Evolutionary conservation across 163 green algal species (phyloP), one percentile per base, ranked within the genome.

Genomic region (Chlorella variabilis): DNA sequence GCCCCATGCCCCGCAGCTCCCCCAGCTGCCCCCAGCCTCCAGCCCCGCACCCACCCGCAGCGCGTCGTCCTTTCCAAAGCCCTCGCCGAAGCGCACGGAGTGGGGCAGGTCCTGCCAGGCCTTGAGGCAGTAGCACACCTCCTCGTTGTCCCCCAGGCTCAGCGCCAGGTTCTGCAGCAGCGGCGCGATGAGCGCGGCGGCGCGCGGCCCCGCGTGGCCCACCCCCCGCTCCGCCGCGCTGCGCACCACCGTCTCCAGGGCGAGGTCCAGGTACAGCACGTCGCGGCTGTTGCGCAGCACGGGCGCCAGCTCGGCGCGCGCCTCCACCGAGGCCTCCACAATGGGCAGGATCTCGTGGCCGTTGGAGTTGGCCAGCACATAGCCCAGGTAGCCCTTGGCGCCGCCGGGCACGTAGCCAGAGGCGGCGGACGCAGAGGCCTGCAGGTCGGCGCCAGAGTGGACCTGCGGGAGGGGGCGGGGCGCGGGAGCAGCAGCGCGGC

Each of bases 111-210:
- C 90, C 75, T 92, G 82, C 92, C 92, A 96, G 17, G 91, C 93
- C 86, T 97, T 96, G 21, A 98, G 87, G 90, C 94, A 98, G 90
- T 95, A 98, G 88, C 91, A 87, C 59, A 97, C 78, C 90, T 98
- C 96, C 88, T 97, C 95, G 81, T 98, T 98, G 87, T 98, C 88
- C 4, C 90, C 92, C 56, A 91, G 80, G 61, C 89, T 95, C n/a
- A 99, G 91, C 27, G 88, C 90, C 83, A 98, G 91, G 90, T 98
- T 98, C 88, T 98, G 93, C 73, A 98, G 91, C 80, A 98, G 90
- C 33, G 95, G 95, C 11, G 74, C 89, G 77, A 98, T 92, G 45
- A 98, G 91, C 17, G 92, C 86, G 45, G 92, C 89, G 18, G 91
- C 92, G 56, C 84, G 89, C 67, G 92, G 91, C 36, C 92, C 93